Percentiles rank a stretch among this genome's conserved stretches.
phyloP scores from a whole-genome alignment of 208 protist species.

The Crithidia acanthocephali region DNA sequence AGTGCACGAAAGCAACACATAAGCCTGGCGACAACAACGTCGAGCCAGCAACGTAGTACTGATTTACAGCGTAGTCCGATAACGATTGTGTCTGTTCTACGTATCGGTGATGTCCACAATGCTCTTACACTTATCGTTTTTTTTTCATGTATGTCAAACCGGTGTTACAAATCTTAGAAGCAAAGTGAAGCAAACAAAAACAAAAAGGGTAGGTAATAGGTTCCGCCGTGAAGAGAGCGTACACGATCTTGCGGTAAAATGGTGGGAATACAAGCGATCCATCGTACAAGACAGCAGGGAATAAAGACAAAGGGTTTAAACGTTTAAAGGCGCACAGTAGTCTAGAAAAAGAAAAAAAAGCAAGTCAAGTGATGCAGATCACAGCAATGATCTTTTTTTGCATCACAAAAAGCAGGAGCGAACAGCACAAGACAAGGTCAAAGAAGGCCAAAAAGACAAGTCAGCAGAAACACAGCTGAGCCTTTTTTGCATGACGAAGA shows the following conservation, averaged over 20 bases:
- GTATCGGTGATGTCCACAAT: no score
- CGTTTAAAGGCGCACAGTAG: conserved; percentile 1
- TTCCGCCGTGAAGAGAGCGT: background rate
- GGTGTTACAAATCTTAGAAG: background rate
- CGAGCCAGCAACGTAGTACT: no score
- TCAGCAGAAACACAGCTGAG: background rate
- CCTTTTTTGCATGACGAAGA: no score
- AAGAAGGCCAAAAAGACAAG: background rate
- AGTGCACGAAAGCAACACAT: no score
- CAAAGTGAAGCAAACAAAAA: conserved; percentile 4
- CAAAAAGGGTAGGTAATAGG: background rate
- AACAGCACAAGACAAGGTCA: background rate
- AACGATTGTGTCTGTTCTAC: no score
- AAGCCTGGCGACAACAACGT: no score
- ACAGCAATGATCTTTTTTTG: conserved; percentile 7
- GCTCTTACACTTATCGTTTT: no score
- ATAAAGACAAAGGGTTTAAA: background rate
- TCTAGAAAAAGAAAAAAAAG: conserved; percentile 20
- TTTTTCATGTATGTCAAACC: background rate
- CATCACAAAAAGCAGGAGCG: background rate
- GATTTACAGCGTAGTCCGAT: no score
- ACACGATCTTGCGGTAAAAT: background rate
- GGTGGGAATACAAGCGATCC: background rate
- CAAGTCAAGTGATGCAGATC: background rate
- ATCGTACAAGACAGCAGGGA: background rate